Evolutionary conservation across 352 stramenopile genomes (phyloP).

Genomic region (Phytopythium delawarense): DNA sequence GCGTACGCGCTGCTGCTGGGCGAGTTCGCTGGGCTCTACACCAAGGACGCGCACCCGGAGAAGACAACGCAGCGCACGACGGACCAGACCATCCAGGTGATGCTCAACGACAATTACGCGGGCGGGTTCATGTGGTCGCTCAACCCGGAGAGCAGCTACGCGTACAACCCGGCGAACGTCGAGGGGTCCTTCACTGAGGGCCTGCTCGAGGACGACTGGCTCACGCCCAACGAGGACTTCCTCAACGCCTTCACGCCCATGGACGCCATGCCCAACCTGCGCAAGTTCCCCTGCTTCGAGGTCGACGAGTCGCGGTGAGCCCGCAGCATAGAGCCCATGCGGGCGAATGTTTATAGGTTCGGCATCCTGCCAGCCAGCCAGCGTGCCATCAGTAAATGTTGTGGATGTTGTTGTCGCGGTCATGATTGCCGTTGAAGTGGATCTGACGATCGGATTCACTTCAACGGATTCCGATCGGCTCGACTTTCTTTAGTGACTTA

Average conservation of each 20-base stretch:
- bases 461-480: neutral
- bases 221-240: slow-evolving; percentile 68
- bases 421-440: neutral
- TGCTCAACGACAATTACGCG: slow-evolving; percentile 58
- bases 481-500: neutral
- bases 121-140: slow-evolving; percentile 84
- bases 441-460: neutral
- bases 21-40: slow-evolving; percentile 72
- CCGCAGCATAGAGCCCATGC: neutral
- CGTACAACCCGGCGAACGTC: slow-evolving; percentile 64
- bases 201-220: slow-evolving; percentile 71
- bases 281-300: slow-evolving; percentile 61
- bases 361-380: neutral
- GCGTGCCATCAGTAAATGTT: too few species aligned
- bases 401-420: neutral
- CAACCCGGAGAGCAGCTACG: slow-evolving; percentile 73
- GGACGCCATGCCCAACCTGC: slow-evolving; percentile 59
- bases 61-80: slow-evolving; percentile 75
- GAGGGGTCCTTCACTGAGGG: slow-evolving; percentile 65
- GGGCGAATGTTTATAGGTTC: neutral
- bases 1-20: slow-evolving; percentile 54
- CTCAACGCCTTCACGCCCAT: slow-evolving; percentile 61
- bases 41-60: slow-evolving; percentile 56
- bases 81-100: slow-evolving; percentile 61
- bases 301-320: slow-evolving; percentile 6